Percentiles rank a stretch among this genome's conserved stretches.
These are phyloP conservation scores for Cardamine chenopodiifolia DNA, from an alignment of 345 rosid species.

Conservation along the genomic window DNA sequence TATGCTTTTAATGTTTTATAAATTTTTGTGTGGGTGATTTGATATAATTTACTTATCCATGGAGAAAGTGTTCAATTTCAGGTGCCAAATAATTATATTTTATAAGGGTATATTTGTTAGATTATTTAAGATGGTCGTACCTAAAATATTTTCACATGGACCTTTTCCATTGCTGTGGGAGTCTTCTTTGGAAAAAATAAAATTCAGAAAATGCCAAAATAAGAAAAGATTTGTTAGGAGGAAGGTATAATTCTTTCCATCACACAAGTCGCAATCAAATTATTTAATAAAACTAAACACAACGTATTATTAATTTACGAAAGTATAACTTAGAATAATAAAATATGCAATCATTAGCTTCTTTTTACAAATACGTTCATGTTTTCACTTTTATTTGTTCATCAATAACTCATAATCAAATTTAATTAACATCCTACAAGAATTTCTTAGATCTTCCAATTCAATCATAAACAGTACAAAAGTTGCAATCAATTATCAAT, in stretches of 20 bases:
- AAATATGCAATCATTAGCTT: slow-evolving; percentile 25
- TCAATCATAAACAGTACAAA: background rate
- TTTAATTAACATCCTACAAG: background rate
- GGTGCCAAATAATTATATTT: slow-evolving; percentile 17
- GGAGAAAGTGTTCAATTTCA: slow-evolving; percentile 7
- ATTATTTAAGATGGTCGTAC: slow-evolving; percentile 2
- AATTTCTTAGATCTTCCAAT: slow-evolving; percentile 18
- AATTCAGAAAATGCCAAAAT: slow-evolving; percentile 36
- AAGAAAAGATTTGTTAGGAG: slow-evolving; percentile 40
- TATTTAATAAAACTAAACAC: background rate
- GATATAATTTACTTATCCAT: background rate
- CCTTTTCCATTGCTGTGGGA: slow-evolving; percentile 39
- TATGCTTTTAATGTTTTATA: background rate
- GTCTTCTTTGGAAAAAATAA: slow-evolving; percentile 8
- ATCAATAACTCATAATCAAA: slow-evolving; percentile 9
- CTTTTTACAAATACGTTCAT: background rate
- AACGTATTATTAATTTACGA: slow-evolving; percentile 12
- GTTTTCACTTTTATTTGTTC: slow-evolving; percentile 17
- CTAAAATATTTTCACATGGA: slow-evolving; percentile 35
- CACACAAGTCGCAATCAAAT: slow-evolving; percentile 37
- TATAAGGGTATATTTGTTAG: background rate
- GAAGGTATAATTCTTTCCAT: slow-evolving; percentile 41
- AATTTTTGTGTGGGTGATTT: background rate
- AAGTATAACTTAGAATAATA: background rate
- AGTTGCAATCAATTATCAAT: background rate